Evolutionary conservation across 805 yeast genomes (phyloP).

Genomic region (Brettanomyces nanus): DNA sequence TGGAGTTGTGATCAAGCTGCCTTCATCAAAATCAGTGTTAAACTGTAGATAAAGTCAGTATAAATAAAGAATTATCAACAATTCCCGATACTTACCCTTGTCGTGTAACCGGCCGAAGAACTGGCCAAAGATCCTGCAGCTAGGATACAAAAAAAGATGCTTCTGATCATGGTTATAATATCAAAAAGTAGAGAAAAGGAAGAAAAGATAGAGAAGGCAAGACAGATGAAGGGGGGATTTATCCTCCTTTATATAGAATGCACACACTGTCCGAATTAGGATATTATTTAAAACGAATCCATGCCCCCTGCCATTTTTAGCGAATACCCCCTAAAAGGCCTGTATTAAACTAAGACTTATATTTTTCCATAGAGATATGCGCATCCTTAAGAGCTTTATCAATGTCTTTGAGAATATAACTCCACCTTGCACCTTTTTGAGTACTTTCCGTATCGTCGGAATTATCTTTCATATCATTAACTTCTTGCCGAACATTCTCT

Average conservation of each 20-base stretch:
- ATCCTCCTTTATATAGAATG: too few relatives aligned
- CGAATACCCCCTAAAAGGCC: too few relatives aligned
- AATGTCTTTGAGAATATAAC: slow-evolving; percentile 13
- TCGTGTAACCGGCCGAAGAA: not conserved
- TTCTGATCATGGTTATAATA: not conserved
- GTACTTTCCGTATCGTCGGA: too few relatives aligned
- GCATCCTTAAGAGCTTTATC: slow-evolving; percentile 20
- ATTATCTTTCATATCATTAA: not conserved
- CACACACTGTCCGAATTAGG: too few relatives aligned
- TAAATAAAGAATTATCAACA: not conserved
- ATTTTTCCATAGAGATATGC: not conserved
- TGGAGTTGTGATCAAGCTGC: slow-evolving; percentile 24
- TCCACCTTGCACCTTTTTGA: slow-evolving; percentile 15
- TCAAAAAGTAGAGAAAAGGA: not conserved
- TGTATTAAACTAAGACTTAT: not conserved
- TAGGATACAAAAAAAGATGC: not conserved
- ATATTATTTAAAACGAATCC: too few relatives aligned
- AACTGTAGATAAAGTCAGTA: too few relatives aligned
- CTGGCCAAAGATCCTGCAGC: not conserved
- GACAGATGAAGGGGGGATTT: not conserved
- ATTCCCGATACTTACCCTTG: not conserved
- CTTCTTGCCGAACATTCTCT: slow-evolving; percentile 1
- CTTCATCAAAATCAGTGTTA: slow-evolving; percentile 22
- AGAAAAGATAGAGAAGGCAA: too few relatives aligned
- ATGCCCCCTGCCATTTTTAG: too few relatives aligned